phyloP scores from a whole-genome alignment of 768 basidiomycete species.

The Krasilnikovozyma curviuscula region DNA sequence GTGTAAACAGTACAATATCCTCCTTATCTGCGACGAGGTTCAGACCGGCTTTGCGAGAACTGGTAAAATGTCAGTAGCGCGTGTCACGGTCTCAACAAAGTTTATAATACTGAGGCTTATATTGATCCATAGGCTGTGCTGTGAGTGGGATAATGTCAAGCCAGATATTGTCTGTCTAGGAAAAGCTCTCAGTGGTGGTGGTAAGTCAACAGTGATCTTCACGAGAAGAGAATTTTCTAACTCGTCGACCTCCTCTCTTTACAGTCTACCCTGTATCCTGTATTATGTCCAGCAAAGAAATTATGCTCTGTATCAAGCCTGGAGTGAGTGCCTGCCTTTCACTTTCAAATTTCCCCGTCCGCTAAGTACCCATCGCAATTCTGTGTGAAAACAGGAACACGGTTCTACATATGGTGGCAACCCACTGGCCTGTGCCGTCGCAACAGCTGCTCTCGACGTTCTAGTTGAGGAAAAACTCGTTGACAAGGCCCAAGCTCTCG shows the following conservation, averaged over 20 bases:
- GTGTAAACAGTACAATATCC: slow-evolving; percentile 78
- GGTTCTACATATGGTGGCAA: slow-evolving; percentile 92
- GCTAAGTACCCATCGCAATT: no score
- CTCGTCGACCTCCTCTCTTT: background rate
- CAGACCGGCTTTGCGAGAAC: no score
- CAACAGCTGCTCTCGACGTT: slow-evolving; percentile 80
- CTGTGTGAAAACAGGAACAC: no score
- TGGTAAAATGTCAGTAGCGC: no score
- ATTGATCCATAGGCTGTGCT: slow-evolving; percentile 39
- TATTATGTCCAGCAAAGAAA: slow-evolving; percentile 69
- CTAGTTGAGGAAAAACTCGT: slow-evolving; percentile 69
- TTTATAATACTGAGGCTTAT: no score
- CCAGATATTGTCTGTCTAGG: slow-evolving; percentile 87
- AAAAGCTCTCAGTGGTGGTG: slow-evolving; percentile 89
- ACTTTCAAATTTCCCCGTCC: no score
- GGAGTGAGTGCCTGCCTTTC: no score
- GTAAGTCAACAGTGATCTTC: no score
- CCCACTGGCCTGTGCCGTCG: slow-evolving; percentile 88
- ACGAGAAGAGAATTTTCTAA: background rate
- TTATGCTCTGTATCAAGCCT: slow-evolving; percentile 86
- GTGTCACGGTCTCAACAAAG: no score
- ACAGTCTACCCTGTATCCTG: slow-evolving; percentile 55
- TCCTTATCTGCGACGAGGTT: slow-evolving; percentile 96
- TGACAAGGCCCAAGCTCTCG: slow-evolving; percentile 57
- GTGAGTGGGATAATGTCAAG: slow-evolving; percentile 64